Base-by-base conservation (phyloP, 805 yeast genomes). In the Torulaspora indica region DNA sequence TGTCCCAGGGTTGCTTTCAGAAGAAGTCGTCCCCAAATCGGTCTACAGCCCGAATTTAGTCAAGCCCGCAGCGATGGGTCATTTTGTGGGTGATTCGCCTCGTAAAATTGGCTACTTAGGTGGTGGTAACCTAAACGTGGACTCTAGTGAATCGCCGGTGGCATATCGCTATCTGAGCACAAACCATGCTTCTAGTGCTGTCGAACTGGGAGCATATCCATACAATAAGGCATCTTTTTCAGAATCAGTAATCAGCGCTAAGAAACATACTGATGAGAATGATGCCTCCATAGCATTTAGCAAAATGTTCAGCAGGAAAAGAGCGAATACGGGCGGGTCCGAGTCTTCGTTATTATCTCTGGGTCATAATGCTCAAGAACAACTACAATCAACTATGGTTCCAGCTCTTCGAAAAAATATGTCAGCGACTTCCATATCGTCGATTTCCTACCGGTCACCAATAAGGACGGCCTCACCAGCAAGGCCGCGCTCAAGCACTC, bases 221-320 rank as follows among this genome's bases (percentile, higher is more conserved):
- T 20, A 40, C 23, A 14, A 34, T n/a, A 33, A 40, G 28, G 15
- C 25, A 13, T 14, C 15, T 15, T 8, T 28, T 2, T 17, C 50
- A 15, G 50, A 43, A 34, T 39, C 42, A 9, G 29, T 42, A 15
- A 15, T 33, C 9, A 18, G 25, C 25, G 45, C 33, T 13, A 27
- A 38, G 25, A 47, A 32, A 31, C 35, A 41, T 24, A 43, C 40
- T 23, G 66, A 62, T 42, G 67, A 63, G 35, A 64, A 64, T 47
- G 68, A 64, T 49, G 68, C 68, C 4, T 60, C 67, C 6, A 53
- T 63, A 23, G 68, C 67, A 43, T 64, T 64, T 35, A 61, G 61
- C 41, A 64, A 62, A 41, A 54, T 64, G 54, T 61, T 63, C 42
- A 54, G 60, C n/a, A 54, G 58, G 45, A 63, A 60, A 44, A 52